A percentile compares a stretch with the other conserved stretches of the same genome.
These are phyloP conservation scores for Lodderomyces theae DNA, from an alignment of 1,139 yeast species.

Conservation along the genomic window DNA sequence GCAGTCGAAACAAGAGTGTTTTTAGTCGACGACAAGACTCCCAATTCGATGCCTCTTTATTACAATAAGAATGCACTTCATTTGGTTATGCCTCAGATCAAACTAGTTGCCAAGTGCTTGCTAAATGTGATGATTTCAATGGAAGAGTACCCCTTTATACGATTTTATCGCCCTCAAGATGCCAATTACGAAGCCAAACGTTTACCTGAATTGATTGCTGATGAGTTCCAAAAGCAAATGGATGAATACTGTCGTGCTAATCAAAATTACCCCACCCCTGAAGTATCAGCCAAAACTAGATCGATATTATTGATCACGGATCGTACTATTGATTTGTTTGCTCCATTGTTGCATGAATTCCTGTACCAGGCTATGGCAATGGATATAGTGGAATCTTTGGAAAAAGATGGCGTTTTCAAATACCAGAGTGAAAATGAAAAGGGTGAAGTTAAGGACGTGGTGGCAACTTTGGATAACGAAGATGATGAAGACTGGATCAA, in stretches of 20 bases:
- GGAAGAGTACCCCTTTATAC: conserved; percentile 84
- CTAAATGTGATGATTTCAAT: conserved; percentile 72
- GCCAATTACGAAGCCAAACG: conserved; percentile 53
- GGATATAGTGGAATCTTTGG: conserved; percentile 58
- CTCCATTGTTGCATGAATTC: conserved; percentile 88
- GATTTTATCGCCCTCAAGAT: conserved; percentile 62
- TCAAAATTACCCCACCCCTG: conserved; percentile 61
- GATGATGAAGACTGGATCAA: conserved; percentile 74
- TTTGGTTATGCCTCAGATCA: conserved; percentile 56
- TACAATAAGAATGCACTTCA: conserved; percentile 67
- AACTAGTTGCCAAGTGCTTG: conserved; percentile 58
- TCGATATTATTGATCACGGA: conserved; percentile 76
- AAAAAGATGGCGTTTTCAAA: conserved; percentile 52
- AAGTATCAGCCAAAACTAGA: conserved; percentile 57
- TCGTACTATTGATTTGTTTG: conserved; percentile 76
- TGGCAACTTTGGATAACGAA: conserved; percentile 51
- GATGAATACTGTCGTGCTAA: conserved; percentile 74
- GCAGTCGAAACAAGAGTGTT: conserved; percentile 43
- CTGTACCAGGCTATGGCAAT: conserved; percentile 93
- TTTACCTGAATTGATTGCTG: conserved; percentile 72
- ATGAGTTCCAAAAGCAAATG: conserved; percentile 63
- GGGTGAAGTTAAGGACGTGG: conserved; percentile 48
- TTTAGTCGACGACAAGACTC: conserved; percentile 33
- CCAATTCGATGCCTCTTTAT: conserved; percentile 69
- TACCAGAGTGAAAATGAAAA: conserved; percentile 62